Base-by-base conservation (phyloP, 2,329 filamentous ascomycete genomes). In the Talaromyces funiculosus region DNA sequence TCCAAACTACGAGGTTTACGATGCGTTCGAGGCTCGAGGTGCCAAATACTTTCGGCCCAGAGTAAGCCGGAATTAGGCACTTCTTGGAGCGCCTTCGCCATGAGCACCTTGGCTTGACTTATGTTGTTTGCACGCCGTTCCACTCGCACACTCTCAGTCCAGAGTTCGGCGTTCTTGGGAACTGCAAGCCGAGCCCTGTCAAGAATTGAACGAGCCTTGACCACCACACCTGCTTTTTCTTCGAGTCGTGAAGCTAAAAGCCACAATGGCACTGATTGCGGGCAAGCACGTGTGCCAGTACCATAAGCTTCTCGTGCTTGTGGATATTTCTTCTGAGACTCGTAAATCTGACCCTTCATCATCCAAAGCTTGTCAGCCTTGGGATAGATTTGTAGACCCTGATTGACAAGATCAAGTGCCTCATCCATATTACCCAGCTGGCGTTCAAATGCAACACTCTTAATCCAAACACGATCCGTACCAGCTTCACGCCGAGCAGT, bases 261-360 rank as follows among this genome's bases (percentile, higher is more conserved):
- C 90, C 92, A 99, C 3, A 99, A 81, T 1, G 92, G 85, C 0
- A 96, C 88, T 0, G 91, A 93, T 64, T 87, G 86, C 2, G 92
- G 86, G 60, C 91, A 93, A 0, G 90, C 90, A 69, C 94, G 89
- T 42, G 93, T 95, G 37, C 94, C 94, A 4, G 90, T 88, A 62
- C 85, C 86, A 75, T 94, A 97, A 0, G 93, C 92, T 73, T 97
- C 92, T 51, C 94, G 86, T 3, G 94, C 94, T 74, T 94, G 90
- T 0, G 89, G 87, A 14, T 89, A 78, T 77, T 91, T 92, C 67
- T 84, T 87, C 51, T 92, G 83, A 45, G 87, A 84, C 71, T 97
- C 90, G 80, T 99, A 99, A 64, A 97, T 94, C 72, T 99, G 94
- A 0, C 95, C 94, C 77, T 99, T 99, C 80, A 96, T 90, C 90